Evolutionary conservation across 352 stramenopile genomes (phyloP).

Genomic region (Phytophthora idaei): DNA sequence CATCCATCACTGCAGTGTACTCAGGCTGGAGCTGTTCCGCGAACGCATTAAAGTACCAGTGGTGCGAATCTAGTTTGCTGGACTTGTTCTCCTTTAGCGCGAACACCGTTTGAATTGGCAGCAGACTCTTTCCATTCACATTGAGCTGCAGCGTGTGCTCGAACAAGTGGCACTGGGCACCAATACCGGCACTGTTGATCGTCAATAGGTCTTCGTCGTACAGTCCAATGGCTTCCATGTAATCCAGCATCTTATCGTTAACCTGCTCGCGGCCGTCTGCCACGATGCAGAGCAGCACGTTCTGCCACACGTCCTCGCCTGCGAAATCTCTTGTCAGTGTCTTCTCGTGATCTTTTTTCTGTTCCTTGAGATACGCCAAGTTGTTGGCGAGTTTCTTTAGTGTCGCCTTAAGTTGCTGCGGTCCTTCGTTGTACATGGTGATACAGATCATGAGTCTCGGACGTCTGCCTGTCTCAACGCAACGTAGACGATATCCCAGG

Average conservation of each 20-base stretch:
- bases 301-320: slow-evolving; percentile 80
- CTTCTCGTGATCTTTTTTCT: slow-evolving; percentile 41
- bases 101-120: slow-evolving; percentile 82
- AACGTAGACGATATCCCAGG: slow-evolving; percentile 75
- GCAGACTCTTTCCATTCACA: slow-evolving; percentile 68
- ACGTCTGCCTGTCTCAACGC: slow-evolving; percentile 72
- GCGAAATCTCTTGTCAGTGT: slow-evolving; percentile 48
- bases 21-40: slow-evolving; percentile 85
- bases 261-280: slow-evolving; percentile 79
- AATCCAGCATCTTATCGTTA: slow-evolving; percentile 83
- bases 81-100: slow-evolving; percentile 84
- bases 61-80: slow-evolving; percentile 85
- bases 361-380: slow-evolving; percentile 69
- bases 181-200: slow-evolving; percentile 86
- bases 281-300: slow-evolving; percentile 82
- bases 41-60: slow-evolving; percentile 88
- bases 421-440: slow-evolving; percentile 87
- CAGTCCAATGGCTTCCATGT: slow-evolving; percentile 69
- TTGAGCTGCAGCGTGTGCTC: slow-evolving; percentile 84
- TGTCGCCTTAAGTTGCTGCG: slow-evolving; percentile 69
- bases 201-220: slow-evolving; percentile 88
- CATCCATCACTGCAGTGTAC: slow-evolving; percentile 85
- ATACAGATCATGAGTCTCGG: slow-evolving; percentile 86
- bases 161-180: slow-evolving; percentile 83
- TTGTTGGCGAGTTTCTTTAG: slow-evolving; percentile 87